Base-by-base conservation (phyloP, 352 stramenopile genomes). In the Phytophthora kernoviae region DNA sequence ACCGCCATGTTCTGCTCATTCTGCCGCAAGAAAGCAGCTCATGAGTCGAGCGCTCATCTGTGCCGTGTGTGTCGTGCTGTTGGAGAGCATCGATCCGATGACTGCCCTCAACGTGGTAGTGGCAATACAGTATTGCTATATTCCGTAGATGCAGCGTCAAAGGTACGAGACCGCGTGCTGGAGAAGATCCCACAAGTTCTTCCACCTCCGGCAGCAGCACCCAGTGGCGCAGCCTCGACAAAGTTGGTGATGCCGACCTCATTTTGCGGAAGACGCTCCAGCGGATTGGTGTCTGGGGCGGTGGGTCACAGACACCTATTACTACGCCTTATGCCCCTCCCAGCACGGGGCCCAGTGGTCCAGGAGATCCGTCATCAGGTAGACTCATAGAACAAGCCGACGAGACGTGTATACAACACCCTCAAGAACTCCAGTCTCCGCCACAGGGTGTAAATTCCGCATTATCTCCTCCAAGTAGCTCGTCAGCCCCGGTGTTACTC, bases 271-370 rank as follows among this genome's bases (percentile, higher is more conserved):
- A 80, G 52, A 88, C 77, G 41, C 63, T 94, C 6, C 81, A 90
- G 24, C 71, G 77, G 21, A 76, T 94, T 39, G 83, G 85, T 9
- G 77, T 92, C 4, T 94, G 85, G 85, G 79, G 84, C n/a, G 85
- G 83, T 32, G 83, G 83, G 4, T 94, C 85, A 0, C 85, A 93
- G 65, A 93, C 85, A 1, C 85, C 83, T 8, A 91, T 94, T 41
- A 92, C 81, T 24, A 94, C 85, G 14, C 85, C 85, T 2, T 90
- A 90, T 48, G 72, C 77, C 1, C 62, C 70, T 24, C 55, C 55
- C 26, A 67, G 62, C 40, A 43, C 41, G 11, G 58, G 10, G 21
- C 22, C 26, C 30, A 62, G 44, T 26, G 48, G 30, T 32, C 40
- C 34, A 32, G 47, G 4, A 15, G 22, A 48, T 21, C 15, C 21